Percentiles rank a stretch among this genome's conserved stretches.
Conservation (phyloP, 2,329 filamentous ascomycete species). For the Beauveria australis region DNA sequence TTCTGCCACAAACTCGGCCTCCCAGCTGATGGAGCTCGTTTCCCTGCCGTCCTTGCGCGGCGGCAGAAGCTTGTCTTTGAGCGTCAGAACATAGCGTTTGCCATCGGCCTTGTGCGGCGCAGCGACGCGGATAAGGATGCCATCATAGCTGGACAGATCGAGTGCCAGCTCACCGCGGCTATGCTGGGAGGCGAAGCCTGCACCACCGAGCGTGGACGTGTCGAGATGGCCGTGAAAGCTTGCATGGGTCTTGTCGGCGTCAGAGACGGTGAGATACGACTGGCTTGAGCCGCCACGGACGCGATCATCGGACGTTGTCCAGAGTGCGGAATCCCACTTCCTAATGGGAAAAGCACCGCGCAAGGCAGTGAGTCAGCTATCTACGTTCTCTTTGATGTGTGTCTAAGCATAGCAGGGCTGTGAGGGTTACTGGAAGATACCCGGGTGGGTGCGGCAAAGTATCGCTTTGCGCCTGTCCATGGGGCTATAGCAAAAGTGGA, state of each 20-base stretch:
- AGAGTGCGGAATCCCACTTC: slow-evolving; percentile 34
- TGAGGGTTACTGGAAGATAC: no score
- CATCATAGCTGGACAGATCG: no score
- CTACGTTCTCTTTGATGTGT: no score
- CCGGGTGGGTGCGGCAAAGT: no score
- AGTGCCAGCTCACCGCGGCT: no score
- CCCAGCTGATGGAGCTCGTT: slow-evolving; percentile 64
- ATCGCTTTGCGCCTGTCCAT: no score
- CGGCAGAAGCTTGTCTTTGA: slow-evolving; percentile 62
- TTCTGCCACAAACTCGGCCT: slow-evolving; percentile 53
- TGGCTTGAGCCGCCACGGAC: slow-evolving; percentile 66
- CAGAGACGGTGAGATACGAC: slow-evolving; percentile 36
- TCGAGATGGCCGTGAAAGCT: slow-evolving; percentile 35
- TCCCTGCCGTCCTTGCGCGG: slow-evolving; percentile 57
- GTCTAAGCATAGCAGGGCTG: no score
- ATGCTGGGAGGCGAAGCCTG: no score
- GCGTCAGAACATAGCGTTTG: slow-evolving; percentile 63
- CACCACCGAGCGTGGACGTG: no score
- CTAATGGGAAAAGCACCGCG: no score
- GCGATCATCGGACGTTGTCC: slow-evolving; percentile 65
- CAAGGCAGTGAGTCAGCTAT: no score
- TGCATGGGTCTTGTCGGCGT: slow-evolving; percentile 29
- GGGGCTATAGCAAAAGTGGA: no score
- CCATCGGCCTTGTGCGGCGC: slow-evolving; percentile 36
- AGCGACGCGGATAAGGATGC: background rate